Evolutionary conservation across 176 grass and related monocot genomes (phyloP), one percentile per base, ranked within the genome.

Genomic region (Miscanthus lutarioriparius): DNA sequence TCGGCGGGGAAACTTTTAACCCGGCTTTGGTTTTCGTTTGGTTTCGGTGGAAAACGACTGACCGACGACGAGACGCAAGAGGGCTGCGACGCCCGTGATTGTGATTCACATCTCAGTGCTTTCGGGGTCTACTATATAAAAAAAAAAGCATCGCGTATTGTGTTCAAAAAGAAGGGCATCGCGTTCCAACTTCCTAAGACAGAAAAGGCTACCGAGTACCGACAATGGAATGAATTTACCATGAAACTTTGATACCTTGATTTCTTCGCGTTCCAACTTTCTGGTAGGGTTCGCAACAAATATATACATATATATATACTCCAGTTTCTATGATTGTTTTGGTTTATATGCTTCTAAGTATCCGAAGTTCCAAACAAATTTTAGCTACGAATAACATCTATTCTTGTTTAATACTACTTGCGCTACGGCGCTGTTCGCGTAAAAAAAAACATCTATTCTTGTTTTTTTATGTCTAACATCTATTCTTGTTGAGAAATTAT

Each of bases 11-110:
- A 64, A 51, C n/a, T 83, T 69, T 41, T 4, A 8, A 22, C 27
- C 43, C 7, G 2, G 28, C 32, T 53, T 38, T 47, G 28, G 15
- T 82, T 35, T 48, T 64, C 38, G 13, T 70, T 48, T 67, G 0
- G 67, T 41, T 37, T 40, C 28, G 7, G 49, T 39, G 82, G 70
- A 75, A 72, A 47, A 64, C 14, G 70, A 71, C 47, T 58, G 66
- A 70, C 33, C 19, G 48, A 1, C 51, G 22, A 44, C 10, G 40
- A 59, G 28, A 80, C 48, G 87, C 32, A 47, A 76, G 33, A 79
- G 61, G 49, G 40, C 39, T 33, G 10, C 66, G 16, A 40, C 72
- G 28, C 64, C 83, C 83, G 64, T 85, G 83, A n/a, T 4, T 59
- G 22, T 23, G 54, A 76, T 76, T 40, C 72, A 54, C 61, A 40